Conservation (phyloP, 306 rosid genomes). For the Alnus rubra region DNA sequence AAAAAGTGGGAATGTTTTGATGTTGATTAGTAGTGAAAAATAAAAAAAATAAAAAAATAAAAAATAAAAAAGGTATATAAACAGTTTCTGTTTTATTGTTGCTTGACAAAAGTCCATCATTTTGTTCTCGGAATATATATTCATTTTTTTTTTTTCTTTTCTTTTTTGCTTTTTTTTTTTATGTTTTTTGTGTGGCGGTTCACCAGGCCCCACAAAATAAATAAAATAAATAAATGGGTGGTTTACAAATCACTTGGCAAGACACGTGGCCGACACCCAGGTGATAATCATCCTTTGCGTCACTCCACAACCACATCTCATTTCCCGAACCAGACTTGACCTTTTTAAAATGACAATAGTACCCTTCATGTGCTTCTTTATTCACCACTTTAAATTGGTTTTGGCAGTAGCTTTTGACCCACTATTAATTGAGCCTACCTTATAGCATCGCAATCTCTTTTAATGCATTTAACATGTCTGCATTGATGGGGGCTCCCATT, state of each 20-base stretch:
- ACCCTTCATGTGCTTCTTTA: background rate
- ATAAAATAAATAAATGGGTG: background rate
- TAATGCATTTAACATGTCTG: background rate
- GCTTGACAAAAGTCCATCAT: too few relatives aligned
- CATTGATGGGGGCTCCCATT: background rate
- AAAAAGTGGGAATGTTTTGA: too few relatives aligned
- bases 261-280: background rate
- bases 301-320: background rate
- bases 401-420: background rate
- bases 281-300: background rate
- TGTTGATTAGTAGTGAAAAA: too few relatives aligned
- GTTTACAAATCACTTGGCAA: background rate
- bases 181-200: too few relatives aligned
- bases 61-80: too few relatives aligned
- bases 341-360: background rate
- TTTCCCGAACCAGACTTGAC: background rate
- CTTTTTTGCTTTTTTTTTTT: too few relatives aligned
- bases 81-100: too few relatives aligned
- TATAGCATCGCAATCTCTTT: background rate
- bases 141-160: too few relatives aligned
- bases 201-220: too few relatives aligned
- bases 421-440: background rate
- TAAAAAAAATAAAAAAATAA: too few relatives aligned
- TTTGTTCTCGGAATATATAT: too few relatives aligned
- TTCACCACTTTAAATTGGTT: too few relatives aligned